Evolutionary conservation across 1,284 basidiomycete genomes (phyloP).

Genomic region (Vanrija pseudolonga): DNA sequence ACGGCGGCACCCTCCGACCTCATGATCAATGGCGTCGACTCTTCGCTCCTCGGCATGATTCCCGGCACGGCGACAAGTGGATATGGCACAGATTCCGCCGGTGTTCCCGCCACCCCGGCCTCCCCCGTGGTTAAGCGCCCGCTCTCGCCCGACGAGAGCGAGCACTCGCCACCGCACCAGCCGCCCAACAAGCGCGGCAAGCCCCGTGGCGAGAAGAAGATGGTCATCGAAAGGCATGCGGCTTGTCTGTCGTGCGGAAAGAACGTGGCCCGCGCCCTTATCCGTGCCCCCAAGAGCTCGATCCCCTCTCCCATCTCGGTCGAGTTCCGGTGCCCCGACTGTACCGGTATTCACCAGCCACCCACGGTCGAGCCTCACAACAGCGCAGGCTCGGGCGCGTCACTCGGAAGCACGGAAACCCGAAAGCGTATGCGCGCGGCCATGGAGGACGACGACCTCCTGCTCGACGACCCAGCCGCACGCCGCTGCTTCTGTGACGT

Average conservation of each 20-base stretch:
- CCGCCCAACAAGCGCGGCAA: constrained; percentile 28
- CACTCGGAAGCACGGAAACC: constrained; percentile 39
- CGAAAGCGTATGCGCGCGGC: constrained; percentile 37
- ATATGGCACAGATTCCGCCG: background rate
- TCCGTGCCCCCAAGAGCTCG: constrained; percentile 37
- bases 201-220: constrained; percentile 36
- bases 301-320: constrained; percentile 32
- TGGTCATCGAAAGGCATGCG: constrained; percentile 33
- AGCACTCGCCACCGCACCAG: constrained; percentile 15
- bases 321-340: constrained; percentile 30
- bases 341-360: constrained; percentile 27
- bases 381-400: constrained; percentile 5
- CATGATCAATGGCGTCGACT: constrained; percentile 9
- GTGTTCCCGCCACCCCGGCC: background rate
- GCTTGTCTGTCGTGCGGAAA: constrained; percentile 28
- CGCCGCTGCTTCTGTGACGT: constrained; percentile 42
- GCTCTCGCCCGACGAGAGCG: constrained; percentile 18
- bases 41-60: constrained; percentile 4
- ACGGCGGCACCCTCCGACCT: constrained; percentile 10
- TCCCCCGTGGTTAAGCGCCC: constrained; percentile 19
- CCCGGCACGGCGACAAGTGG: background rate
- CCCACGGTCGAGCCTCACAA: constrained; percentile 20
- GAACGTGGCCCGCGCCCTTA: constrained; percentile 31
- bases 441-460: constrained; percentile 40
- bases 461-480: constrained; percentile 10